Evolutionary conservation across 176 grass and related monocot species (phyloP).

Genomic region (Juncus inflexus): DNA sequence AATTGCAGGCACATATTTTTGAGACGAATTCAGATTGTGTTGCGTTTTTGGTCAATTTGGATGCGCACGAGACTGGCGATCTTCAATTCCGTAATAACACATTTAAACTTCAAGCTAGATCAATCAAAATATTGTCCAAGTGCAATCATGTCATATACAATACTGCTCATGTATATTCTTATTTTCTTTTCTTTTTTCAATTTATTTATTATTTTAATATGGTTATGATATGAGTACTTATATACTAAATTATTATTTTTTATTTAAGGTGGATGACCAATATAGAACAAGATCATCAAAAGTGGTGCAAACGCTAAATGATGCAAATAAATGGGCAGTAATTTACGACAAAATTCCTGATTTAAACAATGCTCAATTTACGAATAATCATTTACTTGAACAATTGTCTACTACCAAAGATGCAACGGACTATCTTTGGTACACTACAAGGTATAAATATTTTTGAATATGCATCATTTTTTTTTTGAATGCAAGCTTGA

Average conservation of each 20-base stretch:
- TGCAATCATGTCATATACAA: constrained; percentile 63
- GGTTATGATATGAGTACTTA: neutral
- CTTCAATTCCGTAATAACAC: constrained; percentile 46
- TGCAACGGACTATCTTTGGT: constrained; percentile 96
- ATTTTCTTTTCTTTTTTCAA: neutral
- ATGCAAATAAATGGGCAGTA: constrained; percentile 47
- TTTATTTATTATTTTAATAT: neutral
- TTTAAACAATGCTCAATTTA: constrained; percentile 27
- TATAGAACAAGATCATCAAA: constrained; percentile 42
- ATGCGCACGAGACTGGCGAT: constrained; percentile 18
- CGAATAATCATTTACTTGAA: constrained; percentile 51
- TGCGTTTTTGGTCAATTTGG: constrained; percentile 79
- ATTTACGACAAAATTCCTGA: constrained; percentile 46
- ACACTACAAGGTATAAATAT: constrained; percentile 48
- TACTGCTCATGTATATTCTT: constrained; percentile 55
- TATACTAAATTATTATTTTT: constrained; percentile 12
- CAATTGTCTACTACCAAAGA: constrained; percentile 81
- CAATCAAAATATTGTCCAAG: constrained; percentile 63
- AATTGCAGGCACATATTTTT: constrained; percentile 75
- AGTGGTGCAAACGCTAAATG: constrained; percentile 38
- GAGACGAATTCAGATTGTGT: constrained; percentile 58
- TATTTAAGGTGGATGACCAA: constrained; percentile 58
- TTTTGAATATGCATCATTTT: neutral
- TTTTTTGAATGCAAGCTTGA: neutral
- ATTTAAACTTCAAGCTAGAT: constrained; percentile 49